A percentile compares a stretch with the other conserved stretches of the same genome.
These are phyloP conservation scores for Pittosporum tobira DNA, from an alignment of 129 eudicot genomes.

Conservation along the genomic window DNA sequence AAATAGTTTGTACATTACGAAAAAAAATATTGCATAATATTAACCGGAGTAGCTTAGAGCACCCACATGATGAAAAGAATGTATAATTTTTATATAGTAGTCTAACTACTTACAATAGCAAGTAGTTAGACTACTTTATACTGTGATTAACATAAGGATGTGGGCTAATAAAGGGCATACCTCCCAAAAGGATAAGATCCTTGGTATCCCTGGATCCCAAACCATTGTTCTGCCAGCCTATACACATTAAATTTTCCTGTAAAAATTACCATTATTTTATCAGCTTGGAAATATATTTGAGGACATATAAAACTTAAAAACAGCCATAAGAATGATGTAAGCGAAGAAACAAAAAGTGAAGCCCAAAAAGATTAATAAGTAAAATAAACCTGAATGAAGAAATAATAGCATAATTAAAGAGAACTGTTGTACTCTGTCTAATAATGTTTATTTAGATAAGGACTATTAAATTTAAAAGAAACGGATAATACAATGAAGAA, in stretches of 20 bases:
- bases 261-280: constrained; percentile 1
- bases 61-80: neutral
- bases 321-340: neutral
- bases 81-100: neutral
- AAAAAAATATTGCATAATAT: neutral
- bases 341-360: neutral
- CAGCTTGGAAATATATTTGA: neutral
- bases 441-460: no score
- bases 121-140: neutral
- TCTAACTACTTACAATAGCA: no score
- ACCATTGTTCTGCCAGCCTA: constrained; percentile 96
- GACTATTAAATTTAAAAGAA: no score
- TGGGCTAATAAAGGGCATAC: constrained; percentile 25
- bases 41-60: neutral
- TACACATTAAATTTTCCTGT: constrained; percentile 79
- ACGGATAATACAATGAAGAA: no score
- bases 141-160: neutral
- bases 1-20: neutral
- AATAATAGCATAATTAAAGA: neutral
- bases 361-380: neutral
- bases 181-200: constrained; percentile 77
- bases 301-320: neutral
- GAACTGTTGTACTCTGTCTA: neutral
- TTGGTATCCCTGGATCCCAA: constrained; percentile 44
- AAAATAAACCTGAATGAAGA: neutral